A percentile compares a stretch with the other conserved stretches of the same genome.
phyloP scores from a whole-genome alignment of 2,329 filamentous ascomycete species.

The Myriangium duriaei region DNA sequence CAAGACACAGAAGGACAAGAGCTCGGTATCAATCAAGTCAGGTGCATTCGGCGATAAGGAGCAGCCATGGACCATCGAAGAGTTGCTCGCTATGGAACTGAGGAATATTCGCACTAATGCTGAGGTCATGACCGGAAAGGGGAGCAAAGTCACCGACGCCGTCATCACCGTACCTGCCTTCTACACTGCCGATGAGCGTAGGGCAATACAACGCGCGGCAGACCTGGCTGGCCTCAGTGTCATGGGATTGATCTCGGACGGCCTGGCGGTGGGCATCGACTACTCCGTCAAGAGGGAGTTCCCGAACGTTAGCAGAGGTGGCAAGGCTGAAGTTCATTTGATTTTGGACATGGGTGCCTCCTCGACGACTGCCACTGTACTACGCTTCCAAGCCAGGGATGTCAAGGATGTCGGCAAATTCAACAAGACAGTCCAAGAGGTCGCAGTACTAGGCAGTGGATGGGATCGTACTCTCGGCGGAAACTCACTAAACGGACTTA shows the following conservation, averaged over 20 bases:
- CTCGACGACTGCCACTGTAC: constrained; percentile 76
- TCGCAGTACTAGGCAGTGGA: constrained; percentile 73
- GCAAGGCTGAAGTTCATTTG: constrained; percentile 80
- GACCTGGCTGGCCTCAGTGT: constrained; percentile 80
- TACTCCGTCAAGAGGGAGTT: constrained; percentile 89
- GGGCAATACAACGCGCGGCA: constrained; percentile 71
- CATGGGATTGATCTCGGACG: constrained; percentile 74
- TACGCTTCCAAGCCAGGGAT: constrained; percentile 77
- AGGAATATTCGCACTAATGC: constrained; percentile 86
- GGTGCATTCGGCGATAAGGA: constrained; percentile 56
- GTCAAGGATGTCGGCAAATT: constrained; percentile 86
- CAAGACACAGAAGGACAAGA: constrained; percentile 49
- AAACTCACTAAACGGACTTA: constrained; percentile 74
- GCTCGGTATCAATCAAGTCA: constrained; percentile 74
- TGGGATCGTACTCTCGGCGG: constrained; percentile 88
- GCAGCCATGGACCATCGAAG: constrained; percentile 63
- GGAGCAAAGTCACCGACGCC: constrained; percentile 59
- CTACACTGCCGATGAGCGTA: constrained; percentile 81
- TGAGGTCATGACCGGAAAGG: constrained; percentile 66
- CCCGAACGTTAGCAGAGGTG: constrained; percentile 68
- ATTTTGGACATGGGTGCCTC: constrained; percentile 98
- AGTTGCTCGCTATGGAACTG: constrained; percentile 90
- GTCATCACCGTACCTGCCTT: constrained; percentile 86
- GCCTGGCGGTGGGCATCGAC: constrained; percentile 83
- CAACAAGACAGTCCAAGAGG: constrained; percentile 95